Base-by-base conservation (phyloP, 129 eudicot species). In the Escallonia herrerae region DNA sequence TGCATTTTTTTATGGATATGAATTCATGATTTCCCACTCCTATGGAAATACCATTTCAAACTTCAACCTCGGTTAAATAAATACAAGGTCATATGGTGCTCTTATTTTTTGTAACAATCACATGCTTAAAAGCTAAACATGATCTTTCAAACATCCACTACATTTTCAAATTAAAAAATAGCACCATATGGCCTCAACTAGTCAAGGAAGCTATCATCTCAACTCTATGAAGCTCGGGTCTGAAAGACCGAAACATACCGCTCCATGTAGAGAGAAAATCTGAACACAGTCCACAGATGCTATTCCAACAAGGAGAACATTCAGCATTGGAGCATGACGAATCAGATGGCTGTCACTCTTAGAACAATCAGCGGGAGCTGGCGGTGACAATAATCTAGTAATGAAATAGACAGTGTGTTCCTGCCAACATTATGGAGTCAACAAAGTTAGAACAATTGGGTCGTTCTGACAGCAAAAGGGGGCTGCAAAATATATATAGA, bases 191-290 rank as follows among this genome's bases (percentile, higher is more conserved):
- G 33, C 33, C 33, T 22, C 33, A 22, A 22, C 33, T 22, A 1
- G 33, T 48, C 10, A 45, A 14, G 56, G 13, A 64, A 15, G 8
- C 40, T 15, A 64, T 64, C 60, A 66, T n/a, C 38, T 52, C 47
- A 38, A 46, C 12, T 44, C 8, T 6, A 49, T 33, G 44, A 52
- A 47, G 53, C 15, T 11, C 56, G 2, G 9, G 66, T 11, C 13
- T 12, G 6, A n/a, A 54, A 9, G 71, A 69, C 55, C 53, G 45
- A 57, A 55, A 79, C 91, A 54, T 87, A 91, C 98, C 82, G 88
- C 70, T 59, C 98, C 98, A 42, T 91, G 98, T 49, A 91, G 75
- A 63, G 98, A 91, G 82, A 91, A 91, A 66, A 91, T 87, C 82
- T 88, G 95, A 65, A 91, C 95, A 77, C 85, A 85, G 73, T 91